These are phyloP conservation scores for Trichoderma gamsii DNA, from an alignment of 495 filamentous ascomycete species.

Conservation along the genomic window DNA sequence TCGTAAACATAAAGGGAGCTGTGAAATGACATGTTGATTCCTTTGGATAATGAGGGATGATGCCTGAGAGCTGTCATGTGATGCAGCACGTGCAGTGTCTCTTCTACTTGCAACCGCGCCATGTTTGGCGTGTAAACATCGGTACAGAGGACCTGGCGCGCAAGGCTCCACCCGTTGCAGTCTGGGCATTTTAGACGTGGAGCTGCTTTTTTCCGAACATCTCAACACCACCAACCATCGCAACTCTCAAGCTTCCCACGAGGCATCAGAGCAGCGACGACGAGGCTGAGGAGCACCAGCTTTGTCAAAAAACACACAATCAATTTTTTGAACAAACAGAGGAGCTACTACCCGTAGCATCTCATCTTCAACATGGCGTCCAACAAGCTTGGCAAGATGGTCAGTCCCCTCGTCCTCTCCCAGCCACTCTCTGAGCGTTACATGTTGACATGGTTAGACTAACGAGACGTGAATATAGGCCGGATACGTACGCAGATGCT, in stretches of 20 bases:
- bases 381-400: constrained; percentile 99
- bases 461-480: constrained; percentile 63
- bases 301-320: constrained; percentile 21
- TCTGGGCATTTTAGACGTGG: background rate
- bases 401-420: constrained; percentile 48
- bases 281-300: constrained; percentile 19
- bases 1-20: background rate
- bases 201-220: constrained; percentile 5
- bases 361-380: constrained; percentile 63
- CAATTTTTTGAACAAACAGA: constrained; percentile 49
- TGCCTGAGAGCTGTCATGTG: background rate
- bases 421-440: constrained; percentile 32
- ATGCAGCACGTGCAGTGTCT: background rate
- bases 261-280: constrained; percentile 10
- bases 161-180: background rate
- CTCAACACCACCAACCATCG: background rate
- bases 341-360: constrained; percentile 59
- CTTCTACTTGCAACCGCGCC: background rate
- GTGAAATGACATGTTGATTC: background rate
- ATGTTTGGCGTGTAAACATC: background rate
- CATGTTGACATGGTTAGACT: constrained; percentile 60
- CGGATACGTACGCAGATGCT: constrained; percentile 76
- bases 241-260: constrained; percentile 12
- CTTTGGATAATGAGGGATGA: background rate
- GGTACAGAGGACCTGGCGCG: background rate